Evolutionary conservation across 164 flowering plant genomes (phyloP), one percentile per base, ranked within the genome.

Genomic region (Magnolia sinica): DNA sequence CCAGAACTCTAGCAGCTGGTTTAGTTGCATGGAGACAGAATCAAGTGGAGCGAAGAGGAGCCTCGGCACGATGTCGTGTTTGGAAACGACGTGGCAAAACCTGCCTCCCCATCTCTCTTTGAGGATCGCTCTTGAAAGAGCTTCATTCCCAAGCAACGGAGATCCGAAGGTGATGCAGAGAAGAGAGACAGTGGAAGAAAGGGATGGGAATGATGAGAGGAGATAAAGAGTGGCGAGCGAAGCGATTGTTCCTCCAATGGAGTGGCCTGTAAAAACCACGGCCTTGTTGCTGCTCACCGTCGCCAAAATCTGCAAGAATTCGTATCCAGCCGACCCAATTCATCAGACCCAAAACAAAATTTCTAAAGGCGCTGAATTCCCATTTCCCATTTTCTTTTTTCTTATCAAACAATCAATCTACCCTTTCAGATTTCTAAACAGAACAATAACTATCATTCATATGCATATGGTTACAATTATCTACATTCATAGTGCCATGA

Each of bases 141-240:
- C 78, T 20, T 78, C 81, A 59, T 93, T 90, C 18, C 93, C 96
- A 0, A 93, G 84, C 74, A 93, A 72, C 1, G 96, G 94, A 18
- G 97, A 87, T 66, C 97, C 97, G 59, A 87, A 93, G 61, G 92
- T 93, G 84, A 93, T 83, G 86, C 97, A 90, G 23, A 93, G 79
- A 22, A 90, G 76, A 29, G 85, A 73, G 3, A 65, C 66, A 0
- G 79, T 13, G 51, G 86, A 73, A 45, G 83, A 72, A 55, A 45
- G 50, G 59, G 87, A 50, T 14, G 82, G 87, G 55, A 85, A 80
- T 64, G 73, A 64, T 52, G 83, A 88, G 68, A 90, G 90, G 59
- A 91, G 83, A 91, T 92, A 89, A 5, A 91, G 87, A 23, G 97
- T 76, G 55, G 87, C 67, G 13, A 93, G 89, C 22, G 97, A 85